Conservation (phyloP, 345 rosid species). For the Boechera stricta region DNA sequence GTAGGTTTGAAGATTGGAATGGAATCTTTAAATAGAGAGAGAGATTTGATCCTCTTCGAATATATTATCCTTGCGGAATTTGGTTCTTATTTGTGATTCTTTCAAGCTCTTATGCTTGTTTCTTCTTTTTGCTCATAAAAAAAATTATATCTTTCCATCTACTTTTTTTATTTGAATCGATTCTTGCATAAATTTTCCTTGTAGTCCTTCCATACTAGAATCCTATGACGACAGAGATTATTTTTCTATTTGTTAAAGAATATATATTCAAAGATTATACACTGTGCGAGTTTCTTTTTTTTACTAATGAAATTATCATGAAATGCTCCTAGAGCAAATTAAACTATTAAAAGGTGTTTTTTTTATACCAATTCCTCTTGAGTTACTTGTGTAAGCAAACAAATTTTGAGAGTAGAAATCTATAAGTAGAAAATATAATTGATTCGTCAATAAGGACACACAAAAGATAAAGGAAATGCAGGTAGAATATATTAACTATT, state of each 20-base stretch:
- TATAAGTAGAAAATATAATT: neutral
- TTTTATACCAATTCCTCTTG: neutral
- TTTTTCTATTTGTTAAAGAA: neutral
- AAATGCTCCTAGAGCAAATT: neutral
- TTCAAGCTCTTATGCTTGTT: conserved; percentile 34
- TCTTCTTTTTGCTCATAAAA: conserved; percentile 31
- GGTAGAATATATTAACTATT: neutral
- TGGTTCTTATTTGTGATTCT: conserved; percentile 35
- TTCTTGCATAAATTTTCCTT: conserved; percentile 28
- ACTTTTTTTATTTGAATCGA: conserved; percentile 34
- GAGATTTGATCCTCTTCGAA: conserved; percentile 46
- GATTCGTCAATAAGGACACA: neutral
- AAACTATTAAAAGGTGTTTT: neutral
- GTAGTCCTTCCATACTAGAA: conserved; percentile 35
- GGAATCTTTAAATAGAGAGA: conserved; percentile 37
- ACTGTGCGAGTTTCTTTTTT: neutral
- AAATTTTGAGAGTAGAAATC: neutral
- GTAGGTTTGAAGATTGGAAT: conserved; percentile 48
- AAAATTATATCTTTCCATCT: conserved; percentile 26
- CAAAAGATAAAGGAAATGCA: neutral
- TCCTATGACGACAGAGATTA: conserved; percentile 33
- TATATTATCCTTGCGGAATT: conserved; percentile 39
- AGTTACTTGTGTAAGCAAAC: neutral
- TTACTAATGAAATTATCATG: neutral
- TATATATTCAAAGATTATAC: neutral